Conservation (phyloP, 805 yeast genomes). For the Priceomyces castillae region DNA sequence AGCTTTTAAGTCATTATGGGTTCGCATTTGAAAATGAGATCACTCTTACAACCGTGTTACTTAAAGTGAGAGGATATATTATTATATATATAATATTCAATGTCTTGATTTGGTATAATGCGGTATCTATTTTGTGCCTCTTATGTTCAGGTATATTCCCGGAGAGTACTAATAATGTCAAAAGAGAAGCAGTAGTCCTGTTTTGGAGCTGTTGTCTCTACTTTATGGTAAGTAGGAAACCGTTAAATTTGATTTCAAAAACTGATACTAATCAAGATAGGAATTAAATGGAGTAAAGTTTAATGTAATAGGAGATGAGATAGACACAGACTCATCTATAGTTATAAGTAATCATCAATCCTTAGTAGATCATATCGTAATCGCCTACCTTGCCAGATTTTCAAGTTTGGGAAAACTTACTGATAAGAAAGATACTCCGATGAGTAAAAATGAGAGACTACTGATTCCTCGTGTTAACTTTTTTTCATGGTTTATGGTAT, state of each 20-base stretch:
- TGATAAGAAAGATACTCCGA: neutral
- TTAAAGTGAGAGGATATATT: conserved; percentile 16
- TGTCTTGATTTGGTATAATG: conserved; percentile 19
- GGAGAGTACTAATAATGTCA: conserved; percentile 17
- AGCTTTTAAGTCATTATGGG: conserved; percentile 33
- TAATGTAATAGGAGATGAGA: conserved; percentile 41
- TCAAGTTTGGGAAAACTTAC: conserved; percentile 14
- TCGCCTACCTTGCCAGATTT: conserved; percentile 41
- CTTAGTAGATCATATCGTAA: conserved; percentile 59
- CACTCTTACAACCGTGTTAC: conserved; percentile 7
- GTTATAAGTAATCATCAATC: conserved; percentile 65
- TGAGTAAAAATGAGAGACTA: conserved; percentile 9
- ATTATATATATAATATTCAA: conserved; percentile 16
- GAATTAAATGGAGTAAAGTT: conserved; percentile 37
- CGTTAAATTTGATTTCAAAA: neutral
- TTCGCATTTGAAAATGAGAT: conserved; percentile 17
- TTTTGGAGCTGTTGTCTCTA: conserved; percentile 33
- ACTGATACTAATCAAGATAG: conserved; percentile 16
- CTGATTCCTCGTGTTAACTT: conserved; percentile 49
- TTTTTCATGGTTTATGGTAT: conserved; percentile 67
- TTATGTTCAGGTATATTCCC: conserved; percentile 16
- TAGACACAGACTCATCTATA: conserved; percentile 35
- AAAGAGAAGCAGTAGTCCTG: conserved; percentile 14
- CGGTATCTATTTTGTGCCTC: conserved; percentile 16
- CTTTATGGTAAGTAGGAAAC: conserved; percentile 22